Evolutionary conservation across 768 basidiomycete species (phyloP).

Genomic region (Rhizopogon sp.): DNA sequence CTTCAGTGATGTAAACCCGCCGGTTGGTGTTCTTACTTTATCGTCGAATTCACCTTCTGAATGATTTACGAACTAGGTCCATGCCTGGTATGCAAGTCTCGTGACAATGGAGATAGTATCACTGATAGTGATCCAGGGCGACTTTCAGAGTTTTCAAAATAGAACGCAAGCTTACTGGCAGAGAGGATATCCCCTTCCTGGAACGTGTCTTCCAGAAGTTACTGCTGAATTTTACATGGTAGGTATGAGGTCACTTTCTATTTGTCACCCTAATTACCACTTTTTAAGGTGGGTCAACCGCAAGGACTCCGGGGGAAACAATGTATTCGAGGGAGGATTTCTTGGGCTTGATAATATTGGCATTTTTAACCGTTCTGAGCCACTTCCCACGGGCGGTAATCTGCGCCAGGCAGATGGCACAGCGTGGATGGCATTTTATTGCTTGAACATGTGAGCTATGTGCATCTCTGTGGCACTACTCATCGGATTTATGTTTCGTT

Average conservation of each 20-base stretch:
- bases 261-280: conserved; percentile 1
- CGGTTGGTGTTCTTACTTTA: conserved; percentile 32
- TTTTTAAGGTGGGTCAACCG: conserved; percentile 90
- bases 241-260: conserved; percentile 9
- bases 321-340: conserved; percentile 98
- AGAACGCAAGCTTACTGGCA: conserved; percentile 90
- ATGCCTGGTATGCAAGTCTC: conserved; percentile 69
- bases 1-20: conserved; percentile 96
- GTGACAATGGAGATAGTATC: not conserved
- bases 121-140: conserved; percentile 48
- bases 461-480: not conserved
- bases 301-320: conserved; percentile 91
- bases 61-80: conserved; percentile 33
- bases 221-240: conserved; percentile 96
- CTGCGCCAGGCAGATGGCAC: conserved; percentile 98
- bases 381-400: conserved; percentile 88
- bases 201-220: conserved; percentile 99
- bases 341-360: conserved; percentile 98
- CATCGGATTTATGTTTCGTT: not conserved
- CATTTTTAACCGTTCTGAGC: conserved; percentile 96
- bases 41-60: not conserved
- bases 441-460: conserved; percentile 77
- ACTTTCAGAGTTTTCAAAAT: conserved; percentile 99
- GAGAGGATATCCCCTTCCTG: conserved; percentile 86
- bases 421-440: conserved; percentile 99